Conservation (phyloP, 108 stramenopile genomes). For the Fistulifera solaris region DNA sequence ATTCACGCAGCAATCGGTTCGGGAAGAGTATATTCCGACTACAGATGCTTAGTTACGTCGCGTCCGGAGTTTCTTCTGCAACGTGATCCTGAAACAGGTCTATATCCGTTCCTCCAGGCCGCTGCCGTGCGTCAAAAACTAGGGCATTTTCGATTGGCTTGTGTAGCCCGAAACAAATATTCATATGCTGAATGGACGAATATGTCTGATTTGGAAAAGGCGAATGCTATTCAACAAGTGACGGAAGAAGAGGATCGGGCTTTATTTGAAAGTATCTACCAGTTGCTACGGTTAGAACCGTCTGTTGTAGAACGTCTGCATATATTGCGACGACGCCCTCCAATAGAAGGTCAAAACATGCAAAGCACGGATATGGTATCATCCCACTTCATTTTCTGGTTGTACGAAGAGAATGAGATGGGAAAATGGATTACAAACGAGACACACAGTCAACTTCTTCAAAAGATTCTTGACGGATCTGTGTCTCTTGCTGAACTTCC, state of each 20-base stretch:
- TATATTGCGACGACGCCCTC: neutral
- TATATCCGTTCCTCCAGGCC: conserved; percentile 29
- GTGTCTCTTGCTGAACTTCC: conserved; percentile 3
- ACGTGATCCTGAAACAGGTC: conserved; percentile 18
- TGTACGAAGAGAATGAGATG: neutral
- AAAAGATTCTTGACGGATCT: conserved; percentile 2
- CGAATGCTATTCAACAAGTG: conserved; percentile 10
- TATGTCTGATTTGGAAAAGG: conserved; percentile 2
- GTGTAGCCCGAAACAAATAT: conserved; percentile 8
- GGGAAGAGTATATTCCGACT: conserved; percentile 12
- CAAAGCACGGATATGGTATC: conserved; percentile 2
- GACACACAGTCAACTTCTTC: neutral
- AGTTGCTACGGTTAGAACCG: conserved; percentile 8
- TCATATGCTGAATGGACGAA: conserved; percentile 10
- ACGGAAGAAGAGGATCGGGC: conserved; percentile 8
- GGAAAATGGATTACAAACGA: neutral
- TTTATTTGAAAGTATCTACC: conserved; percentile 7
- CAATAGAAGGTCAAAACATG: neutral
- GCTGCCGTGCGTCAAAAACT: conserved; percentile 5
- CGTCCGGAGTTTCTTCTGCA: neutral
- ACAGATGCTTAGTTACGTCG: conserved; percentile 8
- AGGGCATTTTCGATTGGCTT: conserved; percentile 5
- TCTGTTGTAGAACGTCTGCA: conserved; percentile 1
- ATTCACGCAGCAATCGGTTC: conserved; percentile 27
- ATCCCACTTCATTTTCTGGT: conserved; percentile 8